Evolutionary conservation across 352 stramenopile genomes (phyloP).

Genomic region (Phytophthora idaei): DNA sequence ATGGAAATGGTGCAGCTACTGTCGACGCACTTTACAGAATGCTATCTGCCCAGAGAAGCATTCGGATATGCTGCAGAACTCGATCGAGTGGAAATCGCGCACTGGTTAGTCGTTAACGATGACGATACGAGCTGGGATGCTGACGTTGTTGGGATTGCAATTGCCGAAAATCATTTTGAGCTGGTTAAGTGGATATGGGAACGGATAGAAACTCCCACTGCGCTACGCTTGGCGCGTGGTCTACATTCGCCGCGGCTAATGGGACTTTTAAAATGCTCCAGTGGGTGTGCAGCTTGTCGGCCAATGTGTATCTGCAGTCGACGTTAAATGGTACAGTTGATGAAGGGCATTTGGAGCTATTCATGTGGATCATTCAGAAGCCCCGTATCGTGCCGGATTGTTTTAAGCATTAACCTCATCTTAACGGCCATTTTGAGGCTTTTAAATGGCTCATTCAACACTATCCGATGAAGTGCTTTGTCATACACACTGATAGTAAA

Average conservation of each 20-base stretch:
- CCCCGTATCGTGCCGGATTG: neutral
- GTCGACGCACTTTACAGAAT: neutral
- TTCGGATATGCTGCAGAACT: neutral
- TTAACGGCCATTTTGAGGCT: slow-evolving; percentile 6
- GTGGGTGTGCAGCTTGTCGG: slow-evolving; percentile 20
- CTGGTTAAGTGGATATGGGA: no score
- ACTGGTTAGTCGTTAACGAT: slow-evolving; percentile 10
- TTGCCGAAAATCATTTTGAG: no score
- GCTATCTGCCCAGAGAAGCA: neutral
- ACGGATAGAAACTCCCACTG: no score
- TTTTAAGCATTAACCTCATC: slow-evolving; percentile 9
- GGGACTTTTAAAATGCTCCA: slow-evolving; percentile 16
- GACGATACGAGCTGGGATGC: no score
- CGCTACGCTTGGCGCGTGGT: no score
- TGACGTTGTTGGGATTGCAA: no score
- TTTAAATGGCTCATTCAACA: slow-evolving; percentile 14
- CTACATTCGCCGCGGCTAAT: no score
- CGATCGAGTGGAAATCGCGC: slow-evolving; percentile 4
- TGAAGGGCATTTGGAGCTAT: slow-evolving; percentile 18
- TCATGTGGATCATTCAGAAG: slow-evolving; percentile 19
- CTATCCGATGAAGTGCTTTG: slow-evolving; percentile 3
- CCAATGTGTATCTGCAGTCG: neutral
- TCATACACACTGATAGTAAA: neutral
- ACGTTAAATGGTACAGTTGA: slow-evolving; percentile 4
- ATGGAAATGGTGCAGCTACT: neutral